Evolutionary conservation across 176 grass and related monocot genomes (phyloP).

Genomic region (Eleusine indica): DNA sequence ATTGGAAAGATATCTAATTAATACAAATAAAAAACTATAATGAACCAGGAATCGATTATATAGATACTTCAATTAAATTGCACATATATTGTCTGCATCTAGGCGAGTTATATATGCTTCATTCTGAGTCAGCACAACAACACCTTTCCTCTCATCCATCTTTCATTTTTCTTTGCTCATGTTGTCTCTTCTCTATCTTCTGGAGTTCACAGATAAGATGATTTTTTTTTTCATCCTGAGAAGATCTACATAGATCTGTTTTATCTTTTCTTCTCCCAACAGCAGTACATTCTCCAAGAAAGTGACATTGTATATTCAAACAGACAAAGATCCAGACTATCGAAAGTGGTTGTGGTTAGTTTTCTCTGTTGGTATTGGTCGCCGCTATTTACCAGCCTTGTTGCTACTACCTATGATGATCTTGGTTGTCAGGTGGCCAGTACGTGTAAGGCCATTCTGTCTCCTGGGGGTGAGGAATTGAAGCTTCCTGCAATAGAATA

Average conservation of each 20-base stretch:
- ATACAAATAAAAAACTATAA: slow-evolving; percentile 49
- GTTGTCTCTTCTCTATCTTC: slow-evolving; percentile 49
- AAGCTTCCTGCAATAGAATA: slow-evolving; percentile 70
- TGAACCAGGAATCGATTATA: slow-evolving; percentile 53
- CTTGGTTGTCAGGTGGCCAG: slow-evolving; percentile 91
- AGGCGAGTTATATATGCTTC: slow-evolving; percentile 42
- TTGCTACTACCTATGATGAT: slow-evolving; percentile 97
- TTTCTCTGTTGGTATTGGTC: slow-evolving; percentile 46
- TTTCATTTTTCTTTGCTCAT: slow-evolving; percentile 17
- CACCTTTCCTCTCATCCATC: slow-evolving; percentile 45
- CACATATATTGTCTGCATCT: slow-evolving; percentile 56
- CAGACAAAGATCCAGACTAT: slow-evolving; percentile 47
- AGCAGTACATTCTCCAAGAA: slow-evolving; percentile 56
- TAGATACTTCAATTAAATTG: slow-evolving; percentile 61
- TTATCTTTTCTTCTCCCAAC: slow-evolving; percentile 33
- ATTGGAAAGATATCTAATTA: slow-evolving; percentile 60
- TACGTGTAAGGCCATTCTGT: slow-evolving; percentile 96
- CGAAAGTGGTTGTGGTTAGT: slow-evolving; percentile 54
- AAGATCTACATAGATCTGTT: slow-evolving; percentile 43
- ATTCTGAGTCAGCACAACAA: slow-evolving; percentile 59
- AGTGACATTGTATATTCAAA: slow-evolving; percentile 47
- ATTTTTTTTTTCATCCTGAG: slow-evolving; percentile 5
- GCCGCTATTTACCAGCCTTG: slow-evolving; percentile 48
- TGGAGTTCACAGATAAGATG: slow-evolving; percentile 28
- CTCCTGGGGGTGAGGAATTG: slow-evolving; percentile 91